phyloP scores from a whole-genome alignment of 768 basidiomycete species.

The Mycena belliarum region DNA sequence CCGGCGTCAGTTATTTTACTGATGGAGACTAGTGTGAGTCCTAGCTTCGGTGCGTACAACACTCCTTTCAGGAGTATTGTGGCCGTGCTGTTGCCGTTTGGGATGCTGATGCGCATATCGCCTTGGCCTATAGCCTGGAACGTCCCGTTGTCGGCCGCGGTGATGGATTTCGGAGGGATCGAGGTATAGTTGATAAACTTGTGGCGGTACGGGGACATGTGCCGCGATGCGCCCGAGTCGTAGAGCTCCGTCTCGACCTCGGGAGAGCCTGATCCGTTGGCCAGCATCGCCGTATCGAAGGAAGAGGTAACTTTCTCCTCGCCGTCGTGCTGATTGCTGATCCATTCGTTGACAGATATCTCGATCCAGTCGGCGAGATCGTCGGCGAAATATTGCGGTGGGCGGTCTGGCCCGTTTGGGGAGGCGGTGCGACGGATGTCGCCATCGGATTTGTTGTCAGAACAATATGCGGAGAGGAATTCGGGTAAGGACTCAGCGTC shows the following conservation, averaged over 20 bases:
- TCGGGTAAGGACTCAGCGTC: constrained; percentile 10
- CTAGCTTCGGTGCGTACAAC: not conserved
- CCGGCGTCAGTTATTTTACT: constrained; percentile 29
- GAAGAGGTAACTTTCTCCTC: constrained; percentile 2
- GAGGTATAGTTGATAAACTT: not conserved
- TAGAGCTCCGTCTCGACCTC: not conserved
- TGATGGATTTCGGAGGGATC: not conserved
- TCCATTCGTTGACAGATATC: constrained; percentile 1
- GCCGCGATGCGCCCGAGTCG: not conserved
- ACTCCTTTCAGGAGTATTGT: not conserved
- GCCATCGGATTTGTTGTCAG: not conserved
- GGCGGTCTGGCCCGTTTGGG: not conserved
- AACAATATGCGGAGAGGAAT: not conserved
- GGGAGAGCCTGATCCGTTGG: not conserved
- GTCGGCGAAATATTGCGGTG: not conserved
- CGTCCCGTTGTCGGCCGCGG: not conserved
- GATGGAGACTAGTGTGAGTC: constrained; percentile 28
- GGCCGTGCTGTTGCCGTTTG: not conserved
- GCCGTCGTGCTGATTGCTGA: not conserved
- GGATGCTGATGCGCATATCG: not conserved
- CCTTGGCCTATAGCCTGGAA: not conserved
- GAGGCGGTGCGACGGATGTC: not conserved
- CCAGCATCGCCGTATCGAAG: not conserved
- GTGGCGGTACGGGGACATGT: not conserved
- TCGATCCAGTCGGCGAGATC: not conserved